phyloP scores from a whole-genome alignment of 2,329 filamentous ascomycete species.

The Trichoderma brevicompactum region DNA sequence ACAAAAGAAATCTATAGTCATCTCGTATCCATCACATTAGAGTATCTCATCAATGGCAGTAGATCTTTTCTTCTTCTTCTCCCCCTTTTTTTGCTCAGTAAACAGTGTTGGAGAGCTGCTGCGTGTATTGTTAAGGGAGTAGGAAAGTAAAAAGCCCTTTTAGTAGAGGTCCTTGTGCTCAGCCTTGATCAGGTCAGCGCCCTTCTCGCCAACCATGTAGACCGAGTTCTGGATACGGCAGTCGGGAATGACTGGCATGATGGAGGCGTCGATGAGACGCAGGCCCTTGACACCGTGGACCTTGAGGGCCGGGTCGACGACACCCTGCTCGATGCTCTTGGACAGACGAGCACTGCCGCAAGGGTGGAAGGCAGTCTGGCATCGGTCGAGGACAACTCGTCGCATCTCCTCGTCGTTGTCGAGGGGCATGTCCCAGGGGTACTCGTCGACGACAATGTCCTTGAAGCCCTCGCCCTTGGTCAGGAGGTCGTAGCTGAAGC shows the following conservation, averaged over 20 bases:
- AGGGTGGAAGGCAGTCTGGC: constrained; percentile 63
- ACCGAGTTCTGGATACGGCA: constrained; percentile 64
- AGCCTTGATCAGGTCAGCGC: constrained; percentile 33
- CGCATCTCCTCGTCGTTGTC: constrained; percentile 61
- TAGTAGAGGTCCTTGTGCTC: constrained; percentile 31
- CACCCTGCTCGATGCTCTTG: constrained; percentile 55
- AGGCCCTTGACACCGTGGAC: constrained; percentile 59
- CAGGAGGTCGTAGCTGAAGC: constrained; percentile 61
- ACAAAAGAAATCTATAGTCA: constrained; percentile 1
- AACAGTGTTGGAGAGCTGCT: too few relatives aligned
- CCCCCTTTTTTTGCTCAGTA: too few relatives aligned
- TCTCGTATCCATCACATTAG: neutral
- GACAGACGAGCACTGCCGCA: constrained; percentile 60
- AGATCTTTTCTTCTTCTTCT: neutral
- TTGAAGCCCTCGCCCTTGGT: constrained; percentile 61
- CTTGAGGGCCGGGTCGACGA: constrained; percentile 55
- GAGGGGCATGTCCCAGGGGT: constrained; percentile 65
- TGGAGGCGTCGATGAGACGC: constrained; percentile 59
- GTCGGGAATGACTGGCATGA: constrained; percentile 60
- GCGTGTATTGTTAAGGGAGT: too few relatives aligned
- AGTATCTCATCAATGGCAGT: neutral
- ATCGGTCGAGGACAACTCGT: constrained; percentile 59
- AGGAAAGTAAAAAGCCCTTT: too few relatives aligned
- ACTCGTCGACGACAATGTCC: constrained; percentile 57
- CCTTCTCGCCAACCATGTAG: constrained; percentile 64